A percentile compares a stretch with the other conserved stretches of the same genome.
These are phyloP conservation scores for Aegilops tauschii DNA, from an alignment of 176 grass and related monocot genomes.

Conservation along the genomic window DNA sequence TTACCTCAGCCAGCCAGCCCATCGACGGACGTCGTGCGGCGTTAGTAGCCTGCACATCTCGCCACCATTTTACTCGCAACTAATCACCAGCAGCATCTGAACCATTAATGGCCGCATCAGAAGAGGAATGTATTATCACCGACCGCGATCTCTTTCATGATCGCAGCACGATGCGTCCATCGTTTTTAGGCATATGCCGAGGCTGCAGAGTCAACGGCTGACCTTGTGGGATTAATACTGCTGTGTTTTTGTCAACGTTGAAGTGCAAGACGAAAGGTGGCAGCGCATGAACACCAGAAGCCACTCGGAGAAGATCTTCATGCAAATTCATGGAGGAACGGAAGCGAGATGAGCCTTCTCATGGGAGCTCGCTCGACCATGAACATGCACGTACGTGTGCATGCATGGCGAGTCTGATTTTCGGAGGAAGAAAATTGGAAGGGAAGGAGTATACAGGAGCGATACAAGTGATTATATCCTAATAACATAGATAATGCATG, in stretches of 20 bases:
- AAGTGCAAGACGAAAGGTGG: too few species aligned
- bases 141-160: background rate
- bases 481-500: background rate
- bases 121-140: background rate
- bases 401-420: background rate
- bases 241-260: too few species aligned
- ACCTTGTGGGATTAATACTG: background rate
- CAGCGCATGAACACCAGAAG: background rate
- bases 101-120: background rate
- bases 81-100: background rate
- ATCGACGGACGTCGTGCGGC: conserved; percentile 4
- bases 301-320: background rate
- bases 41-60: conserved; percentile 32
- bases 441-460: background rate
- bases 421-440: background rate
- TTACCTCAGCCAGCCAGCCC: background rate
- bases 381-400: background rate
- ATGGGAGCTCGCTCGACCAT: too few species aligned
- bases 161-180: background rate
- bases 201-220: background rate
- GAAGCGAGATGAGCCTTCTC: background rate
- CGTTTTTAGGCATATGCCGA: background rate
- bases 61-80: background rate
- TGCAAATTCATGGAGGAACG: background rate
- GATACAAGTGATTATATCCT: background rate